Evolutionary conservation across 2,329 filamentous ascomycete genomes (phyloP).

Genomic region (Penicillium sp.): DNA sequence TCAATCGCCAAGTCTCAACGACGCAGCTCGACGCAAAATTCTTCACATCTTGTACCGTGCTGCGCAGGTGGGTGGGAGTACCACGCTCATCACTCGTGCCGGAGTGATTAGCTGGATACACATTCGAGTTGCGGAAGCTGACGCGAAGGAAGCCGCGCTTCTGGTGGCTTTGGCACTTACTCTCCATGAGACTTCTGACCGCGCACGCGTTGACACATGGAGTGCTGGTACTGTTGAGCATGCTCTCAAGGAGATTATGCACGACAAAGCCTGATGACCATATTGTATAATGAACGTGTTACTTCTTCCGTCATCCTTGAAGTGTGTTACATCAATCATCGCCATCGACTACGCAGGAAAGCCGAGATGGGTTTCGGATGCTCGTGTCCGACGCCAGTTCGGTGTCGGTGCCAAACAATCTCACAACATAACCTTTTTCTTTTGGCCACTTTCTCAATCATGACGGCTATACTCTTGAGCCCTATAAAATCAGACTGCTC

Average conservation of each 20-base stretch:
- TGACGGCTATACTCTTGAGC: neutral
- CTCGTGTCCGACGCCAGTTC: too few species aligned
- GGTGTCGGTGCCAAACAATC: too few species aligned
- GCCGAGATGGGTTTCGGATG: neutral
- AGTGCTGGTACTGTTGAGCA: slow-evolving; percentile 47
- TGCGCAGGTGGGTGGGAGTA: slow-evolving; percentile 64
- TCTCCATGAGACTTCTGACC: slow-evolving; percentile 61
- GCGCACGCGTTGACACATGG: slow-evolving; percentile 61
- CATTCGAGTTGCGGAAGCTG: slow-evolving; percentile 50
- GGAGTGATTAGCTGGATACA: slow-evolving; percentile 71
- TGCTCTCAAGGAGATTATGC: slow-evolving; percentile 17
- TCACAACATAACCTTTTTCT: too few species aligned
- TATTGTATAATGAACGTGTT: slow-evolving; percentile 5
- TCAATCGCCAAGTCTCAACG: slow-evolving; percentile 58
- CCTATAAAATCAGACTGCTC: too few species aligned
- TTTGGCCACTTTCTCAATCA: too few species aligned
- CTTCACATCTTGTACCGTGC: slow-evolving; percentile 58
- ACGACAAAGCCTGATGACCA: neutral
- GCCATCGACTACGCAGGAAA: neutral
- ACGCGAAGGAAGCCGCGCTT: slow-evolving; percentile 35
- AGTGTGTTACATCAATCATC: neutral
- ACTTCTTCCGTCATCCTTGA: neutral
- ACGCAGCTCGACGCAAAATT: slow-evolving; percentile 57
- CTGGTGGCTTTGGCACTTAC: slow-evolving; percentile 53
- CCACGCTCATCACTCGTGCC: slow-evolving; percentile 71